phyloP scores from a whole-genome alignment of 352 stramenopile species.

The Peronosclerospora sorghi region DNA sequence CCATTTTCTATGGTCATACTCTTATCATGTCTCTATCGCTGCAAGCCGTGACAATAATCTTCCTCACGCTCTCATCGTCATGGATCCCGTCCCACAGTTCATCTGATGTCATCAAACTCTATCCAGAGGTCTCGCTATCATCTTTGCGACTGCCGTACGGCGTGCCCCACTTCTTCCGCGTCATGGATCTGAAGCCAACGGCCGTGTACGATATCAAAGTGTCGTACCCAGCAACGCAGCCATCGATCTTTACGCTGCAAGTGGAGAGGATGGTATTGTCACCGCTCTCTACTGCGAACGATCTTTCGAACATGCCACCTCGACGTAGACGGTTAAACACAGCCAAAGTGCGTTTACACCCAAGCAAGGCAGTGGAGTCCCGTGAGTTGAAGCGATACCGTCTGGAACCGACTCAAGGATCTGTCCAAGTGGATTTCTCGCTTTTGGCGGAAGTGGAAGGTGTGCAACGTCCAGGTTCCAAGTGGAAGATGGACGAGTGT shows the following conservation, averaged over 20 bases:
- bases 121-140: slow-evolving; percentile 29
- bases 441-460: slow-evolving; percentile 42
- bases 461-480: slow-evolving; percentile 28
- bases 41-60: not conserved
- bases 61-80: not conserved
- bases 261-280: slow-evolving; percentile 29
- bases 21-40: too few relatives aligned
- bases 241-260: slow-evolving; percentile 41
- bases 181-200: slow-evolving; percentile 30
- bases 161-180: slow-evolving; percentile 35
- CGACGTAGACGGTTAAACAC: slow-evolving; percentile 48
- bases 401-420: slow-evolving; percentile 12
- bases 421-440: slow-evolving; percentile 30
- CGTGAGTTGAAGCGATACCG: slow-evolving; percentile 18
- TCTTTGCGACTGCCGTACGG: slow-evolving; percentile 34
- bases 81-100: not conserved
- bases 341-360: slow-evolving; percentile 47
- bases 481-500: slow-evolving; percentile 24
- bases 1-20: too few relatives aligned
- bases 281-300: too few relatives aligned
- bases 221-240: slow-evolving; percentile 53
- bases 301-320: slow-evolving; percentile 7
- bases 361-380: slow-evolving; percentile 18
- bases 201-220: slow-evolving; percentile 71
- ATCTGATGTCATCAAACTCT: slow-evolving; percentile 16